These are phyloP conservation scores for Quercus parvula DNA, from an alignment of 306 rosid species.

Conservation along the genomic window DNA sequence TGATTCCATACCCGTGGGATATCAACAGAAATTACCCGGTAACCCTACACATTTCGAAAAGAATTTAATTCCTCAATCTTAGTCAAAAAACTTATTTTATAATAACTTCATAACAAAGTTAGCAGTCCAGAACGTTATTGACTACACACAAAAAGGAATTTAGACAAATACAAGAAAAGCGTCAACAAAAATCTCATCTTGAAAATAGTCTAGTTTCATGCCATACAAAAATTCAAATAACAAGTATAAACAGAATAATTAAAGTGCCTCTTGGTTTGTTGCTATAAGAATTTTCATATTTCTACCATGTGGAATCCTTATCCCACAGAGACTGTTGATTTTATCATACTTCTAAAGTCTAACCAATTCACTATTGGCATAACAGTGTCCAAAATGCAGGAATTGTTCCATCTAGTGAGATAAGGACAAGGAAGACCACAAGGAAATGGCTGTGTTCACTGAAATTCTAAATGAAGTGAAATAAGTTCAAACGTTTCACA, in stretches of 20 bases:
- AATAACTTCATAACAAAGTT: not conserved
- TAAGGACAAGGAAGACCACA: not conserved
- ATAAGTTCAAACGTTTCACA: not conserved
- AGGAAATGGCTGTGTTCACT: not conserved
- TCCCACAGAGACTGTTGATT: not conserved
- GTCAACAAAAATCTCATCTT: not conserved
- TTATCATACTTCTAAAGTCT: not conserved
- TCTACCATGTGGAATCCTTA: not conserved
- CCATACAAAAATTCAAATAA: not conserved
- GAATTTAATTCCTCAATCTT: not conserved
- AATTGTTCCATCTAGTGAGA: not conserved
- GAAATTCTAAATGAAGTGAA: not conserved
- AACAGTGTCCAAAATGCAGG: not conserved
- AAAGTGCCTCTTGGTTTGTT: not conserved
- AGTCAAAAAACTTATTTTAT: not conserved
- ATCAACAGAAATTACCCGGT: constrained; percentile 91
- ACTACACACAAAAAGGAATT: not conserved
- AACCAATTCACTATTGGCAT: not conserved
- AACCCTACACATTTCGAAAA: constrained; percentile 60
- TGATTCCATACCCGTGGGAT: constrained; percentile 95
- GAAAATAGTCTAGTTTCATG: not conserved
- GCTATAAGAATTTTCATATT: not conserved
- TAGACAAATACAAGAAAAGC: not conserved
- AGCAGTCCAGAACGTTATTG: not conserved
- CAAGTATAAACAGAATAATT: not conserved